A percentile compares a stretch with the other conserved stretches of the same genome.
Conservation (phyloP, 1,284 basidiomycete species). For the Pseudozyma hubeiensis region DNA sequence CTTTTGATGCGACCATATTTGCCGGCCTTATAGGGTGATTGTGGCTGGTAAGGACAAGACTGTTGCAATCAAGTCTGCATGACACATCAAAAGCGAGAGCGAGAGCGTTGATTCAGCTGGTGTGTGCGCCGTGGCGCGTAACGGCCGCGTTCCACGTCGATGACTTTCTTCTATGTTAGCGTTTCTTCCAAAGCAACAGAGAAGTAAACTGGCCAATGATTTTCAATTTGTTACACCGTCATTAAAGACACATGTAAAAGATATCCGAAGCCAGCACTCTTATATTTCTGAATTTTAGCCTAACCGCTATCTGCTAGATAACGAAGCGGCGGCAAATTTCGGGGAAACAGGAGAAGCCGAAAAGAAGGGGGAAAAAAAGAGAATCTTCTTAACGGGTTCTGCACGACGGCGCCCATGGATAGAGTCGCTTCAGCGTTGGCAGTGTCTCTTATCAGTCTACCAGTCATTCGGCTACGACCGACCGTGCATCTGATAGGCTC, state of each 20-base stretch:
- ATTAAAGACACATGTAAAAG: no score
- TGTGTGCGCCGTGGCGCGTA: neutral
- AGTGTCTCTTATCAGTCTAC: neutral
- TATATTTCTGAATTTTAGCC: neutral
- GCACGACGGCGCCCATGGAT: no score
- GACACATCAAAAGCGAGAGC: conserved; percentile 1
- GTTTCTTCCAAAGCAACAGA: conserved; percentile 40
- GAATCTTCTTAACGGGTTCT: no score
- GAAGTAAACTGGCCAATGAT: neutral
- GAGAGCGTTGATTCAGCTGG: neutral
- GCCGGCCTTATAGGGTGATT: neutral
- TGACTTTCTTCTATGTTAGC: neutral
- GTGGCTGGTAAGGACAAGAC: neutral
- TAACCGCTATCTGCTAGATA: no score
- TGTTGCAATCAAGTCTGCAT: neutral
- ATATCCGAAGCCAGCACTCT: no score
- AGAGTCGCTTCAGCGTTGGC: no score
- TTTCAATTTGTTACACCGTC: no score
- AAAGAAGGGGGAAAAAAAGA: no score
- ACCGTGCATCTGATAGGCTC: no score
- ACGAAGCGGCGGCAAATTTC: neutral
- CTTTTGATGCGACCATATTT: conserved; percentile 22
- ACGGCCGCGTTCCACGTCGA: conserved; percentile 32
- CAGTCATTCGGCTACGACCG: neutral
- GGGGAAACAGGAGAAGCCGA: no score